These are phyloP conservation scores for Metroxylon sagu DNA, from an alignment of 176 grass and related monocot genomes.

Conservation along the genomic window DNA sequence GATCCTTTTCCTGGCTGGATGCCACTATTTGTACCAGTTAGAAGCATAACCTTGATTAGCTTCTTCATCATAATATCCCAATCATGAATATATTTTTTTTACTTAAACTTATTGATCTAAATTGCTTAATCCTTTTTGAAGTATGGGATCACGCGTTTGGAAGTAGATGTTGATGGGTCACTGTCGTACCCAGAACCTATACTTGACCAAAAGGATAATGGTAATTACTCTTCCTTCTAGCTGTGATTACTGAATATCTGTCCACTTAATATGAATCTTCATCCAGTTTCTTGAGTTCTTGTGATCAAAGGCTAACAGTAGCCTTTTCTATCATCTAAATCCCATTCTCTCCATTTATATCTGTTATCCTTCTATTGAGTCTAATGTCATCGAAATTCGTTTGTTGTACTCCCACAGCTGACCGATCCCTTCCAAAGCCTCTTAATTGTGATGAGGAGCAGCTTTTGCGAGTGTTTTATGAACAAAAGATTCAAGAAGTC, in stretches of 20 bases:
- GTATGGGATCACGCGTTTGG: constrained; percentile 68
- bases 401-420: constrained; percentile 26
- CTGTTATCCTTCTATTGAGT: background rate
- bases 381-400: background rate
- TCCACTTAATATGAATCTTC: background rate
- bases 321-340: too few relatives aligned
- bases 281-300: background rate
- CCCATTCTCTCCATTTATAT: too few relatives aligned
- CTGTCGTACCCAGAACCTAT: constrained; percentile 49
- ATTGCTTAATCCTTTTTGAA: constrained; percentile 29
- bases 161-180: constrained; percentile 69
- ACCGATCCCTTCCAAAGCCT: constrained; percentile 36
- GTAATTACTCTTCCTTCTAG: constrained; percentile 3
- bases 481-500: constrained; percentile 99
- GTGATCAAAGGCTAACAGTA: too few relatives aligned
- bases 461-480: constrained; percentile 69
- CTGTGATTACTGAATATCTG: background rate
- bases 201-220: constrained; percentile 45
- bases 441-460: constrained; percentile 82
- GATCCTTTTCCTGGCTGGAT: too few relatives aligned
- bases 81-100: too few relatives aligned
- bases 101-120: background rate
- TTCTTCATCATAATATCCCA: too few relatives aligned
- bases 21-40: too few relatives aligned
- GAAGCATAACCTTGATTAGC: too few relatives aligned